phyloP scores from a whole-genome alignment of 345 rosid species.

The Populus ilicifolia region DNA sequence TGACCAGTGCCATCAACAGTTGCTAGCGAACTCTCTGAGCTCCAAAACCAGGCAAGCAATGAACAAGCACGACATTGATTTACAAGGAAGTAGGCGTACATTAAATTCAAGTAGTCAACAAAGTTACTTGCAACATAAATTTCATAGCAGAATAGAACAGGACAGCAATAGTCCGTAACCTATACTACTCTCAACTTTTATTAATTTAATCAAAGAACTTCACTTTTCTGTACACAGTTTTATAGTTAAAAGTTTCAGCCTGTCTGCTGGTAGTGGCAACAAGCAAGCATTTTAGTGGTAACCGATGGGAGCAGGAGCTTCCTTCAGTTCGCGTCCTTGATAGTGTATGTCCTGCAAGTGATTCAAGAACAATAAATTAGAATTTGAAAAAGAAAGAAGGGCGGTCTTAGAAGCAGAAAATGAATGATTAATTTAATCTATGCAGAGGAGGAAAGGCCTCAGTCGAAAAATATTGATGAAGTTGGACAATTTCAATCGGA shows the following conservation, averaged over 20 bases:
- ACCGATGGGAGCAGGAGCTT: neutral
- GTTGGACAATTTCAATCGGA: neutral
- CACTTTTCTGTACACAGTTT: too few species aligned
- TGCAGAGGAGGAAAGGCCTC: neutral
- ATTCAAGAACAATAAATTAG: neutral
- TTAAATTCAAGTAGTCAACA: neutral
- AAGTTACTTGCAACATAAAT: neutral
- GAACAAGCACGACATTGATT: too few species aligned
- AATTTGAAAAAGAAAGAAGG: neutral
- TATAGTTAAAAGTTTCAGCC: too few species aligned
- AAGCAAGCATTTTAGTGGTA: neutral
- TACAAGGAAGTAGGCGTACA: too few species aligned
- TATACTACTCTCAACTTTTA: neutral
- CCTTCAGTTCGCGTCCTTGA: constrained; percentile 1
- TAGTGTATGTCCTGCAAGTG: constrained; percentile 2
- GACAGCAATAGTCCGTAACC: neutral
- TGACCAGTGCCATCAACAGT: too few species aligned
- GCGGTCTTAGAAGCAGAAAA: neutral
- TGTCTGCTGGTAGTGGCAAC: neutral
- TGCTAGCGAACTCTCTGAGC: too few species aligned
- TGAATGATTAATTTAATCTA: neutral
- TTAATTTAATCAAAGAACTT: too few species aligned
- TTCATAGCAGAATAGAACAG: neutral
- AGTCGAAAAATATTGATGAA: neutral
- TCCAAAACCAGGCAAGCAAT: too few species aligned